phyloP scores from a whole-genome alignment of 129 eudicot genomes.

The Kitagawia praeruptora region DNA sequence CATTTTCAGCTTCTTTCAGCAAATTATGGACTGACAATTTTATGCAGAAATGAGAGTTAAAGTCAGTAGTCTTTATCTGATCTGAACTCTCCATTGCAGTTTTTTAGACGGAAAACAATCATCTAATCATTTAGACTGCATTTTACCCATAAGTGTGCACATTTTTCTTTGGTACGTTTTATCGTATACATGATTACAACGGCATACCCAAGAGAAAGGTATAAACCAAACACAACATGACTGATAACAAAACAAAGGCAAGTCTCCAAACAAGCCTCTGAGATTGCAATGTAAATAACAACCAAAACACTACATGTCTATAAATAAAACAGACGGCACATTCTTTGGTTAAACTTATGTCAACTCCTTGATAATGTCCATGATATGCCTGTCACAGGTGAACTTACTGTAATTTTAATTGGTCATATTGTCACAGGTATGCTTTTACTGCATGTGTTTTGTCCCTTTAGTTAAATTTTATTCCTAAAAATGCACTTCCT shows the following conservation, averaged over 20 bases:
- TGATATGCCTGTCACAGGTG: constrained; percentile 44
- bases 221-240: neutral
- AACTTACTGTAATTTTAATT: constrained; percentile 18
- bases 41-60: constrained; percentile 3
- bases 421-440: neutral
- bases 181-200: neutral
- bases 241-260: neutral
- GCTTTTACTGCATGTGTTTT: neutral
- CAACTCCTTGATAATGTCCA: constrained; percentile 50
- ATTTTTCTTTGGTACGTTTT: neutral
- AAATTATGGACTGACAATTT: neutral
- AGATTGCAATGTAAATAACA: neutral
- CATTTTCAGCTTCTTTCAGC: constrained; percentile 2
- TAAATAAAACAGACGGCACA: neutral
- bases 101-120: neutral
- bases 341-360: constrained; percentile 11
- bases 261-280: neutral
- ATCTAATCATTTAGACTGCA: neutral
- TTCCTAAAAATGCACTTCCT: neutral
- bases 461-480: neutral
- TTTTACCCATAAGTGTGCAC: neutral
- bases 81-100: neutral
- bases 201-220: neutral
- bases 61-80: neutral
- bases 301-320: neutral